Conservation (phyloP, 1,139 yeast species). For the Kluyveromyces sp. region DNA sequence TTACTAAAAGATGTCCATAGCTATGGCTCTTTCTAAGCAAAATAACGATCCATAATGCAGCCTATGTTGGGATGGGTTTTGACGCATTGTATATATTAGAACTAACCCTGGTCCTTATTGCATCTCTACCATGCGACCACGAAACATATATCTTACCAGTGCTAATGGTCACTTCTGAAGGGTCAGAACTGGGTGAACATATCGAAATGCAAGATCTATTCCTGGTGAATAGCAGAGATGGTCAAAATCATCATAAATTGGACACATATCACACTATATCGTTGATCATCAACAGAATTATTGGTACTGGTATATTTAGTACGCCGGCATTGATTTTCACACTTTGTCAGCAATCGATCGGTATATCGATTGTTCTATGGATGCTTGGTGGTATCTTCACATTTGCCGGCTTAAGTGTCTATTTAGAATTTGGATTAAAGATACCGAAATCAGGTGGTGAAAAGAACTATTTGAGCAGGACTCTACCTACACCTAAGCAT, state of each 20-base stretch:
- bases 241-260: not conserved
- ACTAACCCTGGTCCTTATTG: no score
- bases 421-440: constrained; percentile 59
- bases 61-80: no score
- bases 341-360: constrained; percentile 60
- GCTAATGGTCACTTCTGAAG: no score
- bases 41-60: no score
- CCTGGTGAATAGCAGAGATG: not conserved
- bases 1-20: no score
- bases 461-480: constrained; percentile 59
- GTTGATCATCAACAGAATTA: constrained; percentile 55
- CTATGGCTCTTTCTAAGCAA: no score
- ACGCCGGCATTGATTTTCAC: constrained; percentile 59
- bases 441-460: constrained; percentile 71
- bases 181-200: no score
- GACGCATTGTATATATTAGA: no score
- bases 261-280: constrained; percentile 50
- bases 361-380: constrained; percentile 57
- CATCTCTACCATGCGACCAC: no score
- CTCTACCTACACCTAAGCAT: constrained; percentile 52
- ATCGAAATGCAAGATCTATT: not conserved
- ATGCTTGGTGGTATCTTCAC: constrained; percentile 50
- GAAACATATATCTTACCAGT: no score
- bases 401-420: constrained; percentile 58
- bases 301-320: constrained; percentile 73